Conservation (phyloP, 2,329 filamentous ascomycete genomes). For the Phaeosphaeriaceae sp. region DNA sequence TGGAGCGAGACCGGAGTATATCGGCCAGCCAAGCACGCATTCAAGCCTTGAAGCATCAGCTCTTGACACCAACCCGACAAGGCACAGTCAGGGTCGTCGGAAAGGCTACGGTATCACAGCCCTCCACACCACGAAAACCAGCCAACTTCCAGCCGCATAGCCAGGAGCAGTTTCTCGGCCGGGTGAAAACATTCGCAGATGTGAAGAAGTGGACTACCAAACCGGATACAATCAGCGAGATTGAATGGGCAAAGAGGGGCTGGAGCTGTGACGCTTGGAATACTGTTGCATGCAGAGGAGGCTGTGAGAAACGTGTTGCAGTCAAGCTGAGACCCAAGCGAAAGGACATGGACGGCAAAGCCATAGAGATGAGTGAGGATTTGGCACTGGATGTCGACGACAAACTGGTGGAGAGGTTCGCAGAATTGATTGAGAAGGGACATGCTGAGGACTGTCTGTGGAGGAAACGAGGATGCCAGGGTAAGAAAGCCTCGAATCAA, state of each 20-base stretch:
- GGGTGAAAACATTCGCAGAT: constrained; percentile 87
- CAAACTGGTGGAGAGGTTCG: constrained; percentile 78
- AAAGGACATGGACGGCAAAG: constrained; percentile 49
- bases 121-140: constrained; percentile 39
- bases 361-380: constrained; percentile 60
- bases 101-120: constrained; percentile 30
- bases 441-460: constrained; percentile 86
- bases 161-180: constrained; percentile 77
- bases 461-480: constrained; percentile 86
- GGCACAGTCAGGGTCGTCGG: constrained; percentile 42
- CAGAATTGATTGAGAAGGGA: constrained; percentile 71
- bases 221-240: constrained; percentile 81
- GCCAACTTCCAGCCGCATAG: constrained; percentile 87
- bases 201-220: constrained; percentile 95
- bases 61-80: constrained; percentile 34
- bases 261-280: constrained; percentile 80
- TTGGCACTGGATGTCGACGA: constrained; percentile 58
- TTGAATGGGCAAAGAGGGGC: constrained; percentile 92
- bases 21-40: constrained; percentile 40
- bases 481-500: constrained; percentile 52
- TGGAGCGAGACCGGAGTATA: constrained; percentile 35
- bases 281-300: constrained; percentile 78
- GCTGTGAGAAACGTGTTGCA: constrained; percentile 83
- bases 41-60: constrained; percentile 40
- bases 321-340: constrained; percentile 71